Base-by-base conservation (phyloP, 1,284 basidiomycete species). In the Tetrapyrgos nigripes region DNA sequence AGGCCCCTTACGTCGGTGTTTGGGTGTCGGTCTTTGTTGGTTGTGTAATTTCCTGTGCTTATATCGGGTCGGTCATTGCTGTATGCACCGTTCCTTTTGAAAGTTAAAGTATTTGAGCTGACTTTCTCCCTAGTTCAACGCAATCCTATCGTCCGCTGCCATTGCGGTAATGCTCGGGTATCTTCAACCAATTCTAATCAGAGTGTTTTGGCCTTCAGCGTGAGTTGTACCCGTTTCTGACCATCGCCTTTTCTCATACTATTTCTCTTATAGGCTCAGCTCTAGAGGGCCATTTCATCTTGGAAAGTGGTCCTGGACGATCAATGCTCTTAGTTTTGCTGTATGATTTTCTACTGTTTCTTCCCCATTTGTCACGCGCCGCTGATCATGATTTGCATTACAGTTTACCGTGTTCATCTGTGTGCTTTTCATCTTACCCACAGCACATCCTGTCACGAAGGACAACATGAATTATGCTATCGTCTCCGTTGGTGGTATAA, bases 401-500 rank as follows among this genome's bases (percentile, higher is more conserved):
- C 63, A 85, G 83, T 86, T 86, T 69, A 74, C 77, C 3, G 64
- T 79, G 6, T 85, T 86, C 67, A 77, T 86, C 40, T 84, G 83
- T 64, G 66, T 84, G 4, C 78, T 87, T 9, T 85, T 86, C 68
- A 74, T 88, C 53, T 74, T 89, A 23, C 87, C 88, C 3, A 88
- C 85, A 4, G 76, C 83, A 6, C 76, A 79, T 46, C 88, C 87
- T 1, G 85, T 86, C 28, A 83, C 76, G n/a, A 63, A 76, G 47
- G 66, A 78, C 56, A 85, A 86, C 70, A 89, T 89, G 86, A 88
- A 88, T 69, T 88, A 88, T 63, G 76, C 84, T 2, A 72, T 84
- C 47, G 78, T 85, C 1, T 82, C 82, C 3, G 74, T 85, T 21
- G 82, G 82, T 2, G 79, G 73, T 0, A 71, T 85, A 6, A 62